A percentile compares a stretch with the other conserved stretches of the same genome.
Evolutionary conservation across 2,329 filamentous ascomycete species (phyloP).

Genomic region (Aciculosporium take): DNA sequence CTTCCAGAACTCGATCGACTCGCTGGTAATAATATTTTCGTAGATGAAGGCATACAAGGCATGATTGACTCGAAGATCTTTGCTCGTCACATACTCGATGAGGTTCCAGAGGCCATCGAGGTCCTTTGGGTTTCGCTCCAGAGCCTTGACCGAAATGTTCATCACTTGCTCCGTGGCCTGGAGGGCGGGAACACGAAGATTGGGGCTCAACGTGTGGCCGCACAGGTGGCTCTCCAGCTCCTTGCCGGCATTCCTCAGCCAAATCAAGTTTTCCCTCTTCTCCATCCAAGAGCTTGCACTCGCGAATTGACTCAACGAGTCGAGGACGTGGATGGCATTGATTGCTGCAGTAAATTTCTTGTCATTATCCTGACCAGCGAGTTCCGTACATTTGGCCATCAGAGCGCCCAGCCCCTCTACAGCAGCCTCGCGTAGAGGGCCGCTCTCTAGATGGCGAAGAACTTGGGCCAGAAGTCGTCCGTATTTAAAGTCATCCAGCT

Average conservation of each 20-base stretch:
- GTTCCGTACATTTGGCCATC: constrained; percentile 50
- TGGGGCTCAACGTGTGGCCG: constrained; percentile 52
- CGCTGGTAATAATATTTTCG: constrained; percentile 64
- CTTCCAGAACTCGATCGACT: constrained; percentile 77
- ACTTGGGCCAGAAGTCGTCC: constrained; percentile 86
- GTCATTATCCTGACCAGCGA: constrained; percentile 51
- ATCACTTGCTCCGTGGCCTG: constrained; percentile 84
- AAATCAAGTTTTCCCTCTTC: constrained; percentile 44
- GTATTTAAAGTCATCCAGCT: constrained; percentile 71
- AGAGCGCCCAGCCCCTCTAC: constrained; percentile 60
- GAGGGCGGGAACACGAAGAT: constrained; percentile 69
- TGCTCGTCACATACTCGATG: constrained; percentile 69
- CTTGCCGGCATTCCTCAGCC: constrained; percentile 55
- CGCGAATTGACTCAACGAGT: constrained; percentile 58
- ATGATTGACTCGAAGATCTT: constrained; percentile 66
- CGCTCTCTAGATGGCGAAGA: constrained; percentile 60
- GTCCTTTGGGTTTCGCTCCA: constrained; percentile 60
- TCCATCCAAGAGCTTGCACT: constrained; percentile 58
- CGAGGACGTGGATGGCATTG: constrained; percentile 75
- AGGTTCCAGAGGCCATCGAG: constrained; percentile 74
- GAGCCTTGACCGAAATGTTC: constrained; percentile 66
- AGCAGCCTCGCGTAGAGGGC: constrained; percentile 58
- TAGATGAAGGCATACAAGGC: constrained; percentile 74
- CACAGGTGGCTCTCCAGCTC: constrained; percentile 65
- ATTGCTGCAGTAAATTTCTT: constrained; percentile 56